phyloP scores from a whole-genome alignment of 2,329 filamentous ascomycete species.

The Ampelomyces quisqualis region DNA sequence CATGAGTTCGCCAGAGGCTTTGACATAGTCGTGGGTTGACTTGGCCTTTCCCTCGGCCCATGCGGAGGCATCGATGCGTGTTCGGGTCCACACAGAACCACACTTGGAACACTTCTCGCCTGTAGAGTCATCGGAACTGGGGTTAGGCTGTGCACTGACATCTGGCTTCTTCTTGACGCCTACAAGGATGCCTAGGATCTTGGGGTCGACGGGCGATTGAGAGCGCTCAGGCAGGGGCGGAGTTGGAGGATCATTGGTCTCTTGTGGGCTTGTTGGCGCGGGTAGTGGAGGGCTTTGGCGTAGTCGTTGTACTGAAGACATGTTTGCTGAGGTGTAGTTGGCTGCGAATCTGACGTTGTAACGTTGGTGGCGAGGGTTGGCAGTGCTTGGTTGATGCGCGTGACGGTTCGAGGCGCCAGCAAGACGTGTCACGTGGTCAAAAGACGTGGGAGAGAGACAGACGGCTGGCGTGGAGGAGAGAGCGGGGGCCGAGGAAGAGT shows the following conservation, averaged over 20 bases:
- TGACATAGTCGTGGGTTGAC: no score
- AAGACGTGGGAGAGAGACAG: conserved; percentile 13
- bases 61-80: no score
- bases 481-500: conserved; percentile 10
- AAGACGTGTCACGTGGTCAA: conserved; percentile 12
- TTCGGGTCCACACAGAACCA: no score
- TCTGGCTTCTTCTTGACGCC: no score
- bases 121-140: no score
- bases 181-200: no score
- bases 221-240: neutral
- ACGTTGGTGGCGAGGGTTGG: conserved; percentile 21
- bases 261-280: neutral
- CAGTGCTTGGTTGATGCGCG: no score
- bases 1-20: no score
- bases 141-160: no score
- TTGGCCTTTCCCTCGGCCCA: no score
- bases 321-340: conserved; percentile 21
- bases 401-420: no score
- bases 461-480: neutral
- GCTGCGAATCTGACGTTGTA: conserved; percentile 32
- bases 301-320: conserved; percentile 20
- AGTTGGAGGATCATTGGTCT: neutral
- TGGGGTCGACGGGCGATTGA: neutral
- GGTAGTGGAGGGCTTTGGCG: conserved; percentile 18
- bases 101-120: no score